Evolutionary conservation across 106 monocot species (phyloP), one percentile per base, ranked within the genome.

Genomic region (Allium cepa): DNA sequence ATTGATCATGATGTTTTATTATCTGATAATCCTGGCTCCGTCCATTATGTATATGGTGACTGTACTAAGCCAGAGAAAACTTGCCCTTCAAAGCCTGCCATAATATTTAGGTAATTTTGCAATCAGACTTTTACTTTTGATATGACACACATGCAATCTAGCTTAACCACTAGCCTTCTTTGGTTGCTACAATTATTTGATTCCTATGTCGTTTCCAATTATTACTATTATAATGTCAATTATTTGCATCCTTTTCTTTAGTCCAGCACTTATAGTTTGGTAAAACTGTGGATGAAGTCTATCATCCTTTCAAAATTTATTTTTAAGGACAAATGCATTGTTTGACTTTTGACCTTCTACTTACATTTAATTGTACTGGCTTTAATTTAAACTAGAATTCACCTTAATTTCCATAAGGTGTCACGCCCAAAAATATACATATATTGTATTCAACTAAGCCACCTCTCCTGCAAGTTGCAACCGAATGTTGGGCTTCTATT

Each of bases 11-110:
- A 62, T 67, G 70, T 71, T 56, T 57, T 82, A 47, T 67, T 84
- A 61, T 68, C 82, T 7, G 89, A 92, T 73, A 36, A 36, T 36
- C 59, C 68, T 48, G 99, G 99, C 17, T 81, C 71, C 70, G 83
- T 99, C 46, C 82, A 93, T 45, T 90, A 87, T 81, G 90, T 99
- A 15, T 93, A 85, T 70, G 99, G 99, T 73, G 99, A 99, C 78
- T 99, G 92, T 67, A 93, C 99, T 22, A 79, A 87, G 63, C 99
- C 93, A 66, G 75, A 70, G 70, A 79, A 64, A 73, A 11, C 75
- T 75, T 75, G 75, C 53, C 87, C 80, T 22, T 73, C 80, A 28
- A 82, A 90, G 59, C 81, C 90, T 85, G 75, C 83, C 45, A 76
- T 99, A 67, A 90, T 99, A 60, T 99, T 99, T 60, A 87, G 99